Base-by-base conservation (phyloP, 2,329 filamentous ascomycete species). In the Ramichloridium luteum region DNA sequence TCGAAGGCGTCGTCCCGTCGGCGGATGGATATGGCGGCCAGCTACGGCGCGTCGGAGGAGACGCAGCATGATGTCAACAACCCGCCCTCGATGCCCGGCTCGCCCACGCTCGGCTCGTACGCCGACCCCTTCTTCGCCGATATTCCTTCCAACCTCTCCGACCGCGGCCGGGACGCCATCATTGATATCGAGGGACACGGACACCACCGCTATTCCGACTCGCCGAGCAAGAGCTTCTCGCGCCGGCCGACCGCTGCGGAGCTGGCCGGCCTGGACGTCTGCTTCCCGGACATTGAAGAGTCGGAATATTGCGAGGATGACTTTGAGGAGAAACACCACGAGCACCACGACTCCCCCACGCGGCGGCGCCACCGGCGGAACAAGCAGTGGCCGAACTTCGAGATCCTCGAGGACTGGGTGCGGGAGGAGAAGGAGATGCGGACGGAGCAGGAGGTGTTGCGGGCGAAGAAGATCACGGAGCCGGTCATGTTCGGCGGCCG, bases 401-500 rank as follows among this genome's bases (percentile, higher is more conserved):
- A 72, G 1, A 73, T 82, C 4, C 62, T 98, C 8, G 83, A 94
- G 37, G 82, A 93, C 41, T 98, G 86, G 86, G 84, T 79, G 39
- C 72, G 72, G 3, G 76, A 88, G 44, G 90, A 98, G 56, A 93
- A 93, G 56, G 85, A 93, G 52, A 77, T 78, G 36, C 72, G 82
- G 31, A 88, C 73, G 32, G 48, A 53, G 15, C 58, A 64, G 30
- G 83, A 90, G 35, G 82, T 81, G 33, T 73, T 83, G 25, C 75
- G 85, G 3, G 79, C 80, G 28, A 93, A 93, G 61, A 90, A 80
- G 55, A 88, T 96, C 43, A 92, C 80, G 4, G 90, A 98, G 53
- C 90, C 90, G 6, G 77, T 94, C 49, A 73, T 96, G 45, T 78
- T 98, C 37, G 88, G 88, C 37, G 90, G 90, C 1, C 74, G 90